phyloP scores from a whole-genome alignment of 176 grass and related monocot species.

The Avena eriantha region DNA sequence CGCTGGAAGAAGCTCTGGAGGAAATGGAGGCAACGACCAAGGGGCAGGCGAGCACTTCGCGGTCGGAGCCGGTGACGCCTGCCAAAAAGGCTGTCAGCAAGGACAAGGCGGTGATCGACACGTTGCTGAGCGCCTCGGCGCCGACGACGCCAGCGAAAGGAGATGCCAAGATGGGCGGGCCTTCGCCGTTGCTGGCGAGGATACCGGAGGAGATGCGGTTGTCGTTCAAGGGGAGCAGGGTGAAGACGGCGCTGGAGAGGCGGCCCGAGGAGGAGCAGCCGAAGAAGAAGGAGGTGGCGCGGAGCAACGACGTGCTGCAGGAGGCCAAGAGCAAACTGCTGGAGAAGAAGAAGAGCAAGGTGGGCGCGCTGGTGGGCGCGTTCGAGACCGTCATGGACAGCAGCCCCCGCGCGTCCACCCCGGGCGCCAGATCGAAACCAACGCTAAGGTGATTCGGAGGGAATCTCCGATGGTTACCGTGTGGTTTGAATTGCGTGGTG shows the following conservation, averaged over 20 bases:
- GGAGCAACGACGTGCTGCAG: conserved; percentile 82
- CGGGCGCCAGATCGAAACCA: not conserved
- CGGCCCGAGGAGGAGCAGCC: conserved; percentile 55
- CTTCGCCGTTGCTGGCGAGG: not conserved
- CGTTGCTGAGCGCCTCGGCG: not conserved
- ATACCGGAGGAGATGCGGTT: not conserved
- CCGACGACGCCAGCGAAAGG: conserved; percentile 31
- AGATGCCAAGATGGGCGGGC: not conserved
- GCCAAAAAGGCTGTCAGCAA: conserved; percentile 2
- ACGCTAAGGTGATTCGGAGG: conserved; percentile 22
- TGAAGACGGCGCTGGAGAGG: conserved; percentile 67
- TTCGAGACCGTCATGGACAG: conserved; percentile 77
- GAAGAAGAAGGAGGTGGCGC: conserved; percentile 68
- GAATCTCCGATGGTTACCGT: conserved; percentile 1
- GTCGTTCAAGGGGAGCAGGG: conserved; percentile 54
- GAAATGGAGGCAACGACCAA: not conserved
- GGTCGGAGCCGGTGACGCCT: conserved; percentile 41
- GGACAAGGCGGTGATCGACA: conserved; percentile 17
- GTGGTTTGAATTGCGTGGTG: conserved; percentile 30
- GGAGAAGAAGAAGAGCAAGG: conserved; percentile 80
- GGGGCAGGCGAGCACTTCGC: conserved; percentile 15
- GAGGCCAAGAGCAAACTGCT: conserved; percentile 74
- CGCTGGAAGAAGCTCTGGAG: conserved; percentile 4
- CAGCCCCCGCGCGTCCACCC: conserved; percentile 15
- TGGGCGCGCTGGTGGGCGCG: conserved; percentile 71